Base-by-base conservation (phyloP, 2,329 filamentous ascomycete species). In the Fusarium penzigii region DNA sequence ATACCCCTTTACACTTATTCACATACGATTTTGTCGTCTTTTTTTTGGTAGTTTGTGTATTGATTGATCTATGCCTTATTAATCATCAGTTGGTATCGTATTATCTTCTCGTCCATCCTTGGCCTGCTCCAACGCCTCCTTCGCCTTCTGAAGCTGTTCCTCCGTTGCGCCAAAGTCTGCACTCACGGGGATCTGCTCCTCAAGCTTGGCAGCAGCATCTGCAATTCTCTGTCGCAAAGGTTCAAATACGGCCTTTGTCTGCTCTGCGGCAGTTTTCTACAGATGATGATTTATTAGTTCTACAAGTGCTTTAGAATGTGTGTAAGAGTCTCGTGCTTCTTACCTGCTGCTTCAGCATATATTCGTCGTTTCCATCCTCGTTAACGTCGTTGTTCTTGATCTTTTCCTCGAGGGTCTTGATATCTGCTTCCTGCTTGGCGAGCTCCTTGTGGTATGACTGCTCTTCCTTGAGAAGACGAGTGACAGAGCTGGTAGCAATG, bases 401-500 rank as follows among this genome's bases (percentile, higher is more conserved):
- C 62, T 88, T 84, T 42, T 79, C 76, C 69, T 86, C 80, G 16
- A 96, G 79, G 69, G 85, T 84, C 70, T 82, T 75, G 58, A 95
- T 82, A 51, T 88, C 84, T 55, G 82, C 80, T 63, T 89, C 80
- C 70, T 97, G 92, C 59, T 87, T 79, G 58, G 82, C 77, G 17
- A 92, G 81, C 72, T 99, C 94, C 68, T 88, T 88, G 78, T 92
- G 88, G 76, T 99, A 97, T 65, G 87, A 93, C 39, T 82, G 78
- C 72, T 97, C 90, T 73, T 99, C 94, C 73, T 96, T 97, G 61
- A 96, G 84, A 44, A 97, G 83, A 53, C 94, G 90, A 64, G 83
- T 79, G 61, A 97, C 84, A 17, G 90, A 85, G 56, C 87, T 84
- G 20, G 90, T 94, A 42, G 88, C 86, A 68, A 97, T 94, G 65